Conservation (phyloP, 2,329 filamentous ascomycete species). For the Aureobasidium sp. region DNA sequence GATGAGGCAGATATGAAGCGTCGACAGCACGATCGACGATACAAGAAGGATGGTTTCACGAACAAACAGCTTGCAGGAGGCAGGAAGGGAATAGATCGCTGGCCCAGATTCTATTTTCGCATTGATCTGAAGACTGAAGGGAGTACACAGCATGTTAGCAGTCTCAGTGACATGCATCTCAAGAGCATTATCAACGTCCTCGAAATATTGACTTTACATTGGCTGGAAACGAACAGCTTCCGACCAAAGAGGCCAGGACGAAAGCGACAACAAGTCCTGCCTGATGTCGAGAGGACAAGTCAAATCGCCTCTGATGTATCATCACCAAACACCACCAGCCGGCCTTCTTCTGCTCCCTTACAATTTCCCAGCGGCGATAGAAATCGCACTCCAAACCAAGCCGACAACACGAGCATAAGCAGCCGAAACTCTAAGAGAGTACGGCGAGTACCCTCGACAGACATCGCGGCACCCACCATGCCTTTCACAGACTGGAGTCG, state of each 20-base stretch:
- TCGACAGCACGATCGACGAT: slow-evolving; percentile 33
- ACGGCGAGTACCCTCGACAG: too few species aligned
- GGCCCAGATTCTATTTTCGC: slow-evolving; percentile 84
- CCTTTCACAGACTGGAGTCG: slow-evolving; percentile 36
- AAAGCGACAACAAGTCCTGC: background rate
- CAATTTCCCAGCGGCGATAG: too few species aligned
- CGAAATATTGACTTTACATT: slow-evolving; percentile 62
- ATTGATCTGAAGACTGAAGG: slow-evolving; percentile 40
- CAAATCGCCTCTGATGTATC: background rate
- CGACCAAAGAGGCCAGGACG: slow-evolving; percentile 40
- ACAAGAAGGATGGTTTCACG: slow-evolving; percentile 44
- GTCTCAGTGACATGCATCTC: slow-evolving; percentile 29
- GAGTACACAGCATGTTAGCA: background rate
- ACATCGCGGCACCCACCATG: background rate
- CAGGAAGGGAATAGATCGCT: slow-evolving; percentile 66
- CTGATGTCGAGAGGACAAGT: background rate
- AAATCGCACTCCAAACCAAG: background rate
- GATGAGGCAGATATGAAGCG: slow-evolving; percentile 33
- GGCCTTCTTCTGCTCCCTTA: background rate
- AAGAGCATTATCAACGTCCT: slow-evolving; percentile 58
- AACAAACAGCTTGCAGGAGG: slow-evolving; percentile 45
- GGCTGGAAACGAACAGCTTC: slow-evolving; percentile 67
- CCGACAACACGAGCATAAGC: too few species aligned
- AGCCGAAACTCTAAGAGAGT: background rate
- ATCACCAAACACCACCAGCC: background rate